These are phyloP conservation scores for Galerina marginata DNA, from an alignment of 768 basidiomycete genomes.

Conservation along the genomic window DNA sequence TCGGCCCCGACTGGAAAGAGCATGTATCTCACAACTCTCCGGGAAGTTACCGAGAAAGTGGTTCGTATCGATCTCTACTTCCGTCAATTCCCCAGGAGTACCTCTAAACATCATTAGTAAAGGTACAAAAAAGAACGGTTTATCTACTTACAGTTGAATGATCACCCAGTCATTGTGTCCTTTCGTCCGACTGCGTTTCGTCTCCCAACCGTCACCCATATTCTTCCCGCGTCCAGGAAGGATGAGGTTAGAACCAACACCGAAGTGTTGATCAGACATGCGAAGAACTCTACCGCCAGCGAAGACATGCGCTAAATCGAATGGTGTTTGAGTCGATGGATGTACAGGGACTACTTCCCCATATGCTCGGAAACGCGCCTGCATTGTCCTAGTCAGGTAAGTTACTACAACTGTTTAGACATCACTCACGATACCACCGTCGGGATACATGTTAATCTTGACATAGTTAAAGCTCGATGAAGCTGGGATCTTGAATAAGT, in stretches of 20 bases:
- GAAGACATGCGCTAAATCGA: constrained; percentile 92
- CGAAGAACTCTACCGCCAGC: constrained; percentile 85
- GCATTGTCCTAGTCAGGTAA: constrained; percentile 14
- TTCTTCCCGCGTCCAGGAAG: constrained; percentile 91
- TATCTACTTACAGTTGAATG: constrained; percentile 74
- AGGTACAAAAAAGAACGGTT: not conserved
- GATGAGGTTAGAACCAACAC: constrained; percentile 88
- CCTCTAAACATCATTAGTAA: constrained; percentile 52
- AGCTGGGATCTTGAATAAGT: constrained; percentile 78
- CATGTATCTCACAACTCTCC: constrained; percentile 83
- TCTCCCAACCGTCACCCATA: constrained; percentile 99
- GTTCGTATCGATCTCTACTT: constrained; percentile 89
- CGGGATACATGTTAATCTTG: constrained; percentile 94
- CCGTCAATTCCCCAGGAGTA: constrained; percentile 71
- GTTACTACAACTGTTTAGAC: constrained; percentile 7
- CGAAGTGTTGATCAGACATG: constrained; percentile 95
- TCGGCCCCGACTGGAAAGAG: constrained; percentile 43
- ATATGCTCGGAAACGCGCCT: constrained; percentile 95
- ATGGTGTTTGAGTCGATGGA: constrained; percentile 52
- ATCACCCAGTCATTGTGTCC: constrained; percentile 93
- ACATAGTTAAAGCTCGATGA: constrained; percentile 71
- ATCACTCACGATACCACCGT: constrained; percentile 88
- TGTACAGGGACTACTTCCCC: constrained; percentile 75
- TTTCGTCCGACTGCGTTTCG: constrained; percentile 79
- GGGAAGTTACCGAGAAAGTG: constrained; percentile 98